Evolutionary conservation across 768 basidiomycete species (phyloP), one percentile per base, ranked within the genome.

Genomic region (Leccinum barrowsii): DNA sequence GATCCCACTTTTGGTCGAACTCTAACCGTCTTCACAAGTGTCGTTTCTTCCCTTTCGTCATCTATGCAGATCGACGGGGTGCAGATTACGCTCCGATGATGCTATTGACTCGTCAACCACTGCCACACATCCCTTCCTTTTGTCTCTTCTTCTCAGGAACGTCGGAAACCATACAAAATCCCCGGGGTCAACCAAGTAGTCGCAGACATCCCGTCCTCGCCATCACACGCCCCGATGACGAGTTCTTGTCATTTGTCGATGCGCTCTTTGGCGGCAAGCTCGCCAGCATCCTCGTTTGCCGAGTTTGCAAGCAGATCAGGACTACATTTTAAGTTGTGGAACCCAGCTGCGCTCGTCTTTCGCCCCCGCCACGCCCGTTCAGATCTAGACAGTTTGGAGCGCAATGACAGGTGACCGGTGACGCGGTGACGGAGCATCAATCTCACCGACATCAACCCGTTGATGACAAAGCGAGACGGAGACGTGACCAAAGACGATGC

Each of bases 281-380:
- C 52, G 87, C 92, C 7, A 92, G 89, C 75, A 87, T 96, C 68
- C 87, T 98, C 50, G 89, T 98, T 3, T 98, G 95, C 71, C 92
- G 94, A 64, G 84, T 85, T 58, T 98, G 95, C 83, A 94, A 96
- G 72, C 85, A 92, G 63, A 75, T 90, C 55, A 65, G 67, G 1
- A 66, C 68, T 11, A 70, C 73, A 0, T 50, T 70, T 30, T 61
- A 60, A 24, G 62, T 59, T 7, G 67, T 40, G 8, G 59, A 50
- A 47, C 77, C 76, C 73, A 74, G 12, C 80, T 73, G 34, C 80
- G 86, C 22, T 74, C 86, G 21, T 84, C 82, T 3, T 85, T 84
- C 7, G 85, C 87, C 6, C 86, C 86, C 0, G 75, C 78, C 8
- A 73, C 69, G 8, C 72, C 76, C 22, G 64, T 58, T 28, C 74